Conservation (phyloP, 495 filamentous ascomycete genomes). For the Poronia punctata region DNA sequence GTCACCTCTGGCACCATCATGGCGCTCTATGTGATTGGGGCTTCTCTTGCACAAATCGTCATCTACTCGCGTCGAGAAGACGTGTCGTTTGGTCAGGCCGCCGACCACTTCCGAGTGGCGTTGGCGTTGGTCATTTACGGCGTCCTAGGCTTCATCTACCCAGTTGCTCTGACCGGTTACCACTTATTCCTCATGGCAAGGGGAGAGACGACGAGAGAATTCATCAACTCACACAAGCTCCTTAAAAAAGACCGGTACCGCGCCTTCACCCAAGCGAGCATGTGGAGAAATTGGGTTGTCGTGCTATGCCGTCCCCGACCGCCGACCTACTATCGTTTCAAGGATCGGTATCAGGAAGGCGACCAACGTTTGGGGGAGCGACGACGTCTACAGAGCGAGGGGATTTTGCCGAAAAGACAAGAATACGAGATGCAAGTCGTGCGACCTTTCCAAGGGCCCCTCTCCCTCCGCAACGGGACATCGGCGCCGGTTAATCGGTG, state of each 20-base stretch:
- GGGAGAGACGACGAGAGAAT: constrained; percentile 93
- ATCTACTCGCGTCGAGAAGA: constrained; percentile 55
- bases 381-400: constrained; percentile 11
- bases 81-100: constrained; percentile 58
- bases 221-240: constrained; percentile 93
- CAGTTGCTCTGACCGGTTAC: constrained; percentile 74
- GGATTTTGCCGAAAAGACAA: constrained; percentile 8
- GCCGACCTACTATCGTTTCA: constrained; percentile 87
- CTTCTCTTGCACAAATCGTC: constrained; percentile 71
- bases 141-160: constrained; percentile 67
- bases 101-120: constrained; percentile 65
- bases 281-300: constrained; percentile 70
- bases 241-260: constrained; percentile 82
- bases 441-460: constrained; percentile 29
- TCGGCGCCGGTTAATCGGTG: constrained; percentile 1
- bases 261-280: constrained; percentile 75
- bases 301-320: constrained; percentile 78
- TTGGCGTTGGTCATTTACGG: constrained; percentile 88
- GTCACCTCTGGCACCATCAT: constrained; percentile 69
- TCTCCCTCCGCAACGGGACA: constrained; percentile 1
- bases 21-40: constrained; percentile 64
- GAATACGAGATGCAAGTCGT: constrained; percentile 43
- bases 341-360: constrained; percentile 64
- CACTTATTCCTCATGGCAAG: constrained; percentile 84
- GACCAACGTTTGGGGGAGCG: constrained; percentile 68